Evolutionary conservation across 805 yeast genomes (phyloP), one percentile per base, ranked within the genome.

Genomic region (Lipomyces japonicus): DNA sequence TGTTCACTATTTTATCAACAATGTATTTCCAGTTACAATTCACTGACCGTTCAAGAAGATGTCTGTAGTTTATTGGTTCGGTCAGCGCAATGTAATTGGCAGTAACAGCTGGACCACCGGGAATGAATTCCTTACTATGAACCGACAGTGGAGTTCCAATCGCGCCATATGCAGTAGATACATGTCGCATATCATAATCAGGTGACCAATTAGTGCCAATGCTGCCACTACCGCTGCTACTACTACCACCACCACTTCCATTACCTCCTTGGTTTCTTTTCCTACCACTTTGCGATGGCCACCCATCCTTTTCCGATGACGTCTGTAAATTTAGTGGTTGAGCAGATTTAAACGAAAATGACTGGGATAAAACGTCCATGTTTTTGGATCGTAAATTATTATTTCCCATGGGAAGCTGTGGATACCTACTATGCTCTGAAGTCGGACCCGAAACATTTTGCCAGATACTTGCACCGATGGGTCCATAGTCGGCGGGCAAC

Each of bases 1-100:
- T 57, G 21, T 47, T 35, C n/a, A 68, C 63, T 34, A 68, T 68
- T 30, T 63, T 47, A 24, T 66, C 65, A 14, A 69, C 66, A 36
- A 68, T 59, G 28, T 57, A 44, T 32, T 51, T 53, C 69, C 69
- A 65, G 51, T 65, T 56, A 55, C 67, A 63, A 44, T 51, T 59
- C 14, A 59, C 61, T 31, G 55, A 48, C 19, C 55, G 47, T 36
- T 65, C 69, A 3, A 66, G 60, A 23, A 65, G 53, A 25, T 59
- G 61, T n/a, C 69, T 61, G 37, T 64, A 65, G 43, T 65, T 65
- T 39, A 64, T 46, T 3, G 67, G 60, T 39, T 64, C 67, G 2
- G 55, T 46, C 14, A 54, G 42, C 18, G 52, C 35, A 24, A 54
- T 36, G 19, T 35, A 50, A 2, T 45, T 46, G 39, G 32, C 32